Base-by-base conservation (phyloP, 2,329 filamentous ascomycete genomes). In the Ilyonectria sp. region DNA sequence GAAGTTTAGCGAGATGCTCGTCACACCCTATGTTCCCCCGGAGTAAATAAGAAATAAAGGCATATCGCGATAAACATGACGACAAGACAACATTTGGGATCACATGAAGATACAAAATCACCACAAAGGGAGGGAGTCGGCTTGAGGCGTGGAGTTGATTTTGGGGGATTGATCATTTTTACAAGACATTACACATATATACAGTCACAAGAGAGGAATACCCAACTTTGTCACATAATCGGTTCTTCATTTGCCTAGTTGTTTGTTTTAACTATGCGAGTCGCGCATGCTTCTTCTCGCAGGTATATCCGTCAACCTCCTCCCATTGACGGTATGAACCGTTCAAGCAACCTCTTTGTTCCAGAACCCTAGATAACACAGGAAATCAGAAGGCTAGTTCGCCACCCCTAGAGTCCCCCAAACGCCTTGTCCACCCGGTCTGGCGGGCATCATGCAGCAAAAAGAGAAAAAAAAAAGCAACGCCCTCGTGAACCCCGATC, bases 1-100 rank as follows among this genome's bases (percentile, higher is more conserved):
- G 83, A 94, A 90, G 82, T 98, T 96, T 80, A 94, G 92, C 78
- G 90, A 94, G 77, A 94, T 96, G 93, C 86, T 96, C 68, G 87
- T 95, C 70, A 88, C 88, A 71, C 93, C 93, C 0, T 95, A 91
- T 77, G 86, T 92, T 56, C 92, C 93, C 43, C 92, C 93, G 1
- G 82, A 82, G 77, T 82, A 75, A 60, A 44, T 61, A 81, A 43
- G 50, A n/a, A 21, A 60, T 17, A 43, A 43, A 47, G 31, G 31
- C 13, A 40, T n/a, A 44, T 50, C 47, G 58, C 65, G 6, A 31
- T 54, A 60, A 60, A 69, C 15, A 37, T 55, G 52, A 55, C 43
- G 19, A 31, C n/a, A 54, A 65, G 55, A 62, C 33, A 49, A 40
- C 11, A 23, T 46, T 47, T 29, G 53, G 55, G 21, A 59, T 60